Conservation (phyloP, 2,329 filamentous ascomycete genomes). For the Fusarium pininemorale region DNA sequence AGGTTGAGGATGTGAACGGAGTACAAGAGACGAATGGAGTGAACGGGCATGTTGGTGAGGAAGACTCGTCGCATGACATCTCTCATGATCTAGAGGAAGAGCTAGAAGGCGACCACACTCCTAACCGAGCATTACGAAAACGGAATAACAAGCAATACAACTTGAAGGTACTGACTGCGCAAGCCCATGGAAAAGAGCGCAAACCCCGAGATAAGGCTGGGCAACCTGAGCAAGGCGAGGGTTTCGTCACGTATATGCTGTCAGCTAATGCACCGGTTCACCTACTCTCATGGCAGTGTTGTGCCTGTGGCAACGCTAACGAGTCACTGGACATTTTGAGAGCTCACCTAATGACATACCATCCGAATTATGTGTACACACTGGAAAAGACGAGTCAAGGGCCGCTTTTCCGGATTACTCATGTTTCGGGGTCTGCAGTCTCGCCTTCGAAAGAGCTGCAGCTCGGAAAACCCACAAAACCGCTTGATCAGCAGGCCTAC, state of each 20-base stretch:
- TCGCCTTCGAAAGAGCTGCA: slow-evolving; percentile 52
- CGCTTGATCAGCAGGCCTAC: slow-evolving; percentile 57
- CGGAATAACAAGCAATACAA: slow-evolving; percentile 66
- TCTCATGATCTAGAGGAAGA: slow-evolving; percentile 57
- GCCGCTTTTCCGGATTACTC: slow-evolving; percentile 53
- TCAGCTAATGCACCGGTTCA: slow-evolving; percentile 56
- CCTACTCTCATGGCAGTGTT: slow-evolving; percentile 61
- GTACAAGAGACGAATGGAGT: slow-evolving; percentile 11
- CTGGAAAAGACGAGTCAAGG: slow-evolving; percentile 49
- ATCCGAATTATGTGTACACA: slow-evolving; percentile 57
- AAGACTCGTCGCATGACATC: slow-evolving; percentile 44
- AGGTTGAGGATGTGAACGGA: not conserved
- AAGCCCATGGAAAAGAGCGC: slow-evolving; percentile 63
- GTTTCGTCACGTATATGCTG: slow-evolving; percentile 57
- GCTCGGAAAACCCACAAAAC: slow-evolving; percentile 53
- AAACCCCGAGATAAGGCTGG: slow-evolving; percentile 49
- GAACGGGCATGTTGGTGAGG: slow-evolving; percentile 39
- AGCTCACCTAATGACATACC: slow-evolving; percentile 57
- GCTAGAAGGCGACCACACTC: slow-evolving; percentile 58
- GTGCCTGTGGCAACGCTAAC: slow-evolving; percentile 60
- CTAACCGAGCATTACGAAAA: slow-evolving; percentile 60
- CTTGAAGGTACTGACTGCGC: slow-evolving; percentile 66
- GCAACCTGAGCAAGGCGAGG: slow-evolving; percentile 47
- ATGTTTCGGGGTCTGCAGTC: slow-evolving; percentile 39
- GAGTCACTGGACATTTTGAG: slow-evolving; percentile 59